Percentiles rank a stretch among this genome's conserved stretches.
Evolutionary conservation across 1,139 yeast genomes (phyloP).

Genomic region (Hansenula anomala): DNA sequence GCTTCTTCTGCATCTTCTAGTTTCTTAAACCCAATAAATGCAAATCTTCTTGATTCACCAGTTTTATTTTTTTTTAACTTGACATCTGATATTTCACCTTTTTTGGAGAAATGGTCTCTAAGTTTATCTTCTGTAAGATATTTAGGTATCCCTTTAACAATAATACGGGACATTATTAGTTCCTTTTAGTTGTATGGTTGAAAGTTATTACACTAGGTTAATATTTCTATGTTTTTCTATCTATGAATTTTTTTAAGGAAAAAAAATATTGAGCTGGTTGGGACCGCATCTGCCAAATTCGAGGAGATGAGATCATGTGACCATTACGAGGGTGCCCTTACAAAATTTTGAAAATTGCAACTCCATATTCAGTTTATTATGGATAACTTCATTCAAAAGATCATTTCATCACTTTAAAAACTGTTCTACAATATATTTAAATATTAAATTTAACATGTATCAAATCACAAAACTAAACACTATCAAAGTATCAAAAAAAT

Average conservation of each 20-base stretch:
- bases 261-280: not conserved
- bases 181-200: not conserved
- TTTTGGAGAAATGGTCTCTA: conserved; percentile 58
- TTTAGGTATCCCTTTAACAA: conserved; percentile 89
- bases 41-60: conserved; percentile 91
- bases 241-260: not conserved
- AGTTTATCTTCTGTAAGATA: conserved; percentile 76
- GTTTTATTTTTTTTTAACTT: conserved; percentile 72
- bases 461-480: too few species aligned
- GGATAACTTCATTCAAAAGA: too few species aligned
- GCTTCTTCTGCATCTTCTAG: conserved; percentile 75
- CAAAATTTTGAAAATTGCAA: too few species aligned
- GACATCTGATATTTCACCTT: conserved; percentile 74
- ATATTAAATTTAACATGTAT: too few species aligned
- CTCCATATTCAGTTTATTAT: too few species aligned
- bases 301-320: too few species aligned
- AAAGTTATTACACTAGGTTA: not conserved
- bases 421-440: too few species aligned
- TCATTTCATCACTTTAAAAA: too few species aligned
- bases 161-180: conserved; percentile 73
- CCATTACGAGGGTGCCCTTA: too few species aligned
- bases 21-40: conserved; percentile 81
- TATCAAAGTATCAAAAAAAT: too few species aligned
- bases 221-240: not conserved
- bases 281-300: too few species aligned